A percentile compares a stretch with the other conserved stretches of the same genome.
Conservation (phyloP, 2,329 filamentous ascomycete genomes). For the Paraphoma sp. region DNA sequence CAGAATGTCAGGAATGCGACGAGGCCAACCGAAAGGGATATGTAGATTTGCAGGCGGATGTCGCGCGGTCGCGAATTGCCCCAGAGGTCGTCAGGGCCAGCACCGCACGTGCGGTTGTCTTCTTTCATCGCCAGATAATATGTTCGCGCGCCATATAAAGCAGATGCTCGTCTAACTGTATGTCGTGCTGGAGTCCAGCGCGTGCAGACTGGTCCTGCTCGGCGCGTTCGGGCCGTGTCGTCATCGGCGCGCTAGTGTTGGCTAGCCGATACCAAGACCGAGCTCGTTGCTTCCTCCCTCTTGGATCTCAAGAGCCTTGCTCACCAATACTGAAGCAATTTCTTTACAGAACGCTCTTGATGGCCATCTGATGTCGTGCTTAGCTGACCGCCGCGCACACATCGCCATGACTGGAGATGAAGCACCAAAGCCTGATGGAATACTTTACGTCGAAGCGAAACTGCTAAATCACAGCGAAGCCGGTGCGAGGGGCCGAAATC, state of each 20-base stretch:
- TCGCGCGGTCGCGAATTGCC: conserved; percentile 52
- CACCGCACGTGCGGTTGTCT: conserved; percentile 21
- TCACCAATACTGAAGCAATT: no score
- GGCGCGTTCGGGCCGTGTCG: conserved; percentile 3
- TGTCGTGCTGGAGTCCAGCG: conserved; percentile 4
- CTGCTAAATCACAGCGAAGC: no score
- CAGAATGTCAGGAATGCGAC: conserved; percentile 79
- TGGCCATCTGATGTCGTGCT: no score
- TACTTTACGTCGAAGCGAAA: no score
- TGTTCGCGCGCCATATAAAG: conserved; percentile 17
- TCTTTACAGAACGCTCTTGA: no score
- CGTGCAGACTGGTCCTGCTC: not conserved
- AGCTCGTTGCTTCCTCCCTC: not conserved
- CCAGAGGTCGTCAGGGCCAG: conserved; percentile 30
- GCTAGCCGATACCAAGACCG: not conserved
- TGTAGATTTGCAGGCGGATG: conserved; percentile 68
- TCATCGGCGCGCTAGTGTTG: conserved; percentile 11
- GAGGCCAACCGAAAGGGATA: conserved; percentile 74
- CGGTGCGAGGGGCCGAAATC: no score
- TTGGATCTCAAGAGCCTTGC: no score
- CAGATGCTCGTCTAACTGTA: conserved; percentile 4
- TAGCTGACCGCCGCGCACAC: no score
- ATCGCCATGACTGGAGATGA: no score
- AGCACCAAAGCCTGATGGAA: no score
- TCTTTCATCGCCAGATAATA: conserved; percentile 26